These are phyloP conservation scores for Amylostereum chailletii DNA, from an alignment of 1,284 basidiomycete species.

Conservation along the genomic window DNA sequence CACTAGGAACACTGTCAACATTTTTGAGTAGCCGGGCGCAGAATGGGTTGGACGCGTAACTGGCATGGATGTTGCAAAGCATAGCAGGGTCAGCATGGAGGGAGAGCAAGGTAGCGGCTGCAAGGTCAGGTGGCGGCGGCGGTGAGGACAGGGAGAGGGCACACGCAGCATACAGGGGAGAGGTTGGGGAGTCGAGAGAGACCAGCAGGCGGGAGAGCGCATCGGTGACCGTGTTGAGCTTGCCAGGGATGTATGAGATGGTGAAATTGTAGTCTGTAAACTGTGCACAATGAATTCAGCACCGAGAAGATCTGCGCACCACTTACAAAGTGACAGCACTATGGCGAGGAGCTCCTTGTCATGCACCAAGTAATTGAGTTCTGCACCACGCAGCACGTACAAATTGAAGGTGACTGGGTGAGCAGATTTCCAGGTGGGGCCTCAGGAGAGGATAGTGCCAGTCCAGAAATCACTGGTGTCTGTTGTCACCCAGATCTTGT, in stretches of 20 bases:
- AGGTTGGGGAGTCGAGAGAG: neutral
- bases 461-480: slow-evolving; percentile 18
- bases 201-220: slow-evolving; percentile 24
- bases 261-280: slow-evolving; percentile 25
- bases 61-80: slow-evolving; percentile 15
- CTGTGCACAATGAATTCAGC: slow-evolving; percentile 20
- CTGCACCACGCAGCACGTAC: slow-evolving; percentile 16
- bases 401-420: slow-evolving; percentile 11
- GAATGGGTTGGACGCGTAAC: slow-evolving; percentile 22
- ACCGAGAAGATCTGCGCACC: slow-evolving; percentile 24
- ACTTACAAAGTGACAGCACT: slow-evolving; percentile 25
- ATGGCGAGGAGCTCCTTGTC: slow-evolving; percentile 24
- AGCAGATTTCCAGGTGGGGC: slow-evolving; percentile 10
- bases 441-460: slow-evolving; percentile 17
- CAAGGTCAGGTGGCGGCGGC: no score
- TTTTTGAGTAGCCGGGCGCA: slow-evolving; percentile 14
- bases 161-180: neutral
- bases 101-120: slow-evolving; percentile 4
- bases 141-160: slow-evolving; percentile 1
- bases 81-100: slow-evolving; percentile 16
- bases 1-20: slow-evolving; percentile 9
- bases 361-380: slow-evolving; percentile 26
- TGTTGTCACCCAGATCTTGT: slow-evolving; percentile 19
- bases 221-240: slow-evolving; percentile 27
- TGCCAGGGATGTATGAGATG: slow-evolving; percentile 26